Conservation (phyloP, 345 rosid genomes). For the Erucastrum elatum region DNA sequence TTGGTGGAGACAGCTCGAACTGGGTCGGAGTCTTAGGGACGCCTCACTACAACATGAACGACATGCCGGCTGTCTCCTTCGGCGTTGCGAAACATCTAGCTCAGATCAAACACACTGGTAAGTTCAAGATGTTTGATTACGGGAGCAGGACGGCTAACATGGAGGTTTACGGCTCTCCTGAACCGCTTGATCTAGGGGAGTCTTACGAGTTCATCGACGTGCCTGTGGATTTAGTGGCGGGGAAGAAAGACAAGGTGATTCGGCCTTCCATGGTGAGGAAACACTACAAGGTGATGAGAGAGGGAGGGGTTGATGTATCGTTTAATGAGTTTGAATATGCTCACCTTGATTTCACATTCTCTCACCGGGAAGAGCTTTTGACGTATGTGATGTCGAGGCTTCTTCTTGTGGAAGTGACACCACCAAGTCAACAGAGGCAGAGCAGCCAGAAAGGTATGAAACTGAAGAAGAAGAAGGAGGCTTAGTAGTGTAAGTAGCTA, state of each 20-base stretch:
- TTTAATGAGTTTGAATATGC: constrained; percentile 80
- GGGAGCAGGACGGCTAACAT: constrained; percentile 65
- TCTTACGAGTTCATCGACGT: constrained; percentile 61
- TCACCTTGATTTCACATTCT: constrained; percentile 92
- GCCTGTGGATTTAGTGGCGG: constrained; percentile 87
- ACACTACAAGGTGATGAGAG: constrained; percentile 79
- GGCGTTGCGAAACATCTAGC: constrained; percentile 83
- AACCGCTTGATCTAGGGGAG: constrained; percentile 87
- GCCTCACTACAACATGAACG: constrained; percentile 97
- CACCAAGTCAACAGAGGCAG: constrained; percentile 36
- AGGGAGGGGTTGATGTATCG: constrained; percentile 68
- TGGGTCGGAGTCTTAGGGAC: constrained; percentile 93
- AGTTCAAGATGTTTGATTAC: constrained; percentile 80
- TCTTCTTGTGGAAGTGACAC: constrained; percentile 54
- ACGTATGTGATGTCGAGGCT: constrained; percentile 79
- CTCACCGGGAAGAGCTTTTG: constrained; percentile 84
- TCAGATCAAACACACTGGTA: constrained; percentile 72
- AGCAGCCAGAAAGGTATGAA: constrained; percentile 41
- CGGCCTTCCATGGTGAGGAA: constrained; percentile 76
- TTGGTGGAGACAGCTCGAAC: constrained; percentile 96
- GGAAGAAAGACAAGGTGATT: constrained; percentile 80
- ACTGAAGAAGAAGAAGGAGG: constrained; percentile 45
- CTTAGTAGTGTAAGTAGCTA: constrained; percentile 12
- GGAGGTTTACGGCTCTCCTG: constrained; percentile 71
- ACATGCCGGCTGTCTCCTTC: constrained; percentile 93